A percentile compares a stretch with the other conserved stretches of the same genome.
Evolutionary conservation across 768 basidiomycete genomes (phyloP).

Genomic region (Phanerodontia chrysosporium): DNA sequence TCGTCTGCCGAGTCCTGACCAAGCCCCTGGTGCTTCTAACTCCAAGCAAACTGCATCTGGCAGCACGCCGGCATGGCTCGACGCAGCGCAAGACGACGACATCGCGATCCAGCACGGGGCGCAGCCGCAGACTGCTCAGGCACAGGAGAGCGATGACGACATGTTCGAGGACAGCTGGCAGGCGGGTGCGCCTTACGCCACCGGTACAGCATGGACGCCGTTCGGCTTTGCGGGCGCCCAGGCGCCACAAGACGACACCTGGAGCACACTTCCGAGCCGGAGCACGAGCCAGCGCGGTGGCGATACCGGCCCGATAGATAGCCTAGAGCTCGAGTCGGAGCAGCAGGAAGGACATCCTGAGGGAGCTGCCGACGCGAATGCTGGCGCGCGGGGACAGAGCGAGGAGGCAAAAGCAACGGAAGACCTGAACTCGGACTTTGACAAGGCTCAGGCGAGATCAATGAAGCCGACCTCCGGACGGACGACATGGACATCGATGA

Average conservation of each 20-base stretch:
- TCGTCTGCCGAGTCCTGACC: conserved; percentile 2
- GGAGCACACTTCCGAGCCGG: conserved; percentile 65
- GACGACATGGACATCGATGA: conserved; percentile 33
- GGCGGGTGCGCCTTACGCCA: conserved; percentile 57
- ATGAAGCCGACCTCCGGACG: conserved; percentile 26
- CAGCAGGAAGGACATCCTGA: too few relatives aligned
- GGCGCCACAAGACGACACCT: conserved; percentile 68
- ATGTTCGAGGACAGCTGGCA: conserved; percentile 71
- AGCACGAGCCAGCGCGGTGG: conserved; percentile 25
- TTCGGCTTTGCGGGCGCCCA: conserved; percentile 41
- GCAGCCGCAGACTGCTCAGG: not conserved
- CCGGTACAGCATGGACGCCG: conserved; percentile 55
- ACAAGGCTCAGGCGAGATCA: conserved; percentile 10
- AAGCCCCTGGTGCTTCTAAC: conserved; percentile 8
- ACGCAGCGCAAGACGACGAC: conserved; percentile 57
- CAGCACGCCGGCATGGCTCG: conserved; percentile 45
- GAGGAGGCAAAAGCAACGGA: conserved; percentile 7
- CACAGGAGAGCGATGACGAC: conserved; percentile 18
- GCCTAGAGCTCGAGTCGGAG: conserved; percentile 4
- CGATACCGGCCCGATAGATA: conserved; percentile 17
- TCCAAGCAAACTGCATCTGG: too few relatives aligned
- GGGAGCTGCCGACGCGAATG: too few relatives aligned
- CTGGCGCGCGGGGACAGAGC: conserved; percentile 9
- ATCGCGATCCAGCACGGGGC: conserved; percentile 21
- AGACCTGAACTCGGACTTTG: conserved; percentile 4